Percentiles rank a stretch among this genome's conserved stretches.
phyloP scores from a whole-genome alignment of 2,329 filamentous ascomycete genomes.

The Westerdykella aurantiaca region DNA sequence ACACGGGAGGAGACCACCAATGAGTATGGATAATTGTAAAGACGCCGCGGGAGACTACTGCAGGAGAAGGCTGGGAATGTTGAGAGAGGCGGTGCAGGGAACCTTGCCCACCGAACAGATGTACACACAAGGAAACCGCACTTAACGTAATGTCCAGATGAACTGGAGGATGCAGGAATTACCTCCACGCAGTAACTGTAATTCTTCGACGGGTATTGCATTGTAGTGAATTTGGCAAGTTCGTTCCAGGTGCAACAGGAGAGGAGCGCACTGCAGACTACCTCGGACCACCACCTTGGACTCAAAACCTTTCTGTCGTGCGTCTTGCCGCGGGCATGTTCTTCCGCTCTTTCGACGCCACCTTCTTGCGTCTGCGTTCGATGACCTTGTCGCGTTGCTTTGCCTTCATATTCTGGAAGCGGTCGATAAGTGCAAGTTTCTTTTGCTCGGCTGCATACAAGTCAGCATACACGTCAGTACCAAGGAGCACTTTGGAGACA shows the following conservation, averaged over 20 bases:
- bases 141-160: too few relatives aligned
- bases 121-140: too few relatives aligned
- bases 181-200: too few relatives aligned
- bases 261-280: too few relatives aligned
- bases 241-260: conserved; percentile 2
- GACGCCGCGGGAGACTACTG: too few relatives aligned
- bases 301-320: not conserved
- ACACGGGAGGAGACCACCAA: too few relatives aligned
- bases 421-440: conserved; percentile 72
- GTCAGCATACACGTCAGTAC: conserved; percentile 11
- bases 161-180: too few relatives aligned
- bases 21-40: too few relatives aligned
- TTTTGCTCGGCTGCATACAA: conserved; percentile 64
- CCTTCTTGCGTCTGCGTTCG: conserved; percentile 85
- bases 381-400: conserved; percentile 79
- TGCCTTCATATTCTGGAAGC: conserved; percentile 77
- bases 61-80: too few relatives aligned
- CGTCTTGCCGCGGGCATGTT: conserved; percentile 44
- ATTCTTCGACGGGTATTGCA: conserved; percentile 6
- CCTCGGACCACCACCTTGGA: not conserved
- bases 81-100: too few relatives aligned
- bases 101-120: too few relatives aligned
- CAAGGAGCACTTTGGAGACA: conserved; percentile 7
- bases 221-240: conserved; percentile 1
- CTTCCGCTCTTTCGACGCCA: conserved; percentile 75